These are phyloP conservation scores for Kalaharituber pfeilii DNA, from an alignment of 2,329 filamentous ascomycete species.

Conservation along the genomic window DNA sequence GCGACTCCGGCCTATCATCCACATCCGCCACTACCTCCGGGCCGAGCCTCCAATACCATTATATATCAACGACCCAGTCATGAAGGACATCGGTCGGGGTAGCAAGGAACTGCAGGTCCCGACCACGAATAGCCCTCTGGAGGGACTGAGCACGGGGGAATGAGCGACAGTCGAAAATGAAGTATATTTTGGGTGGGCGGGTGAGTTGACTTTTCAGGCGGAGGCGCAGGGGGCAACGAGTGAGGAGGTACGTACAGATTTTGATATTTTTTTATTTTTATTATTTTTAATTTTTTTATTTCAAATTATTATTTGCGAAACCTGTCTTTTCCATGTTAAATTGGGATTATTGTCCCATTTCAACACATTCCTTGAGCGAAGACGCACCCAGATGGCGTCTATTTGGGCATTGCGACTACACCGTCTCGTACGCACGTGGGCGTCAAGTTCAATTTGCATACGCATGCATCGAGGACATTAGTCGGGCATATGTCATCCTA, in stretches of 20 bases:
- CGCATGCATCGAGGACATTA: no score
- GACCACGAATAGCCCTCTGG: slow-evolving; percentile 67
- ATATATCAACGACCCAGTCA: slow-evolving; percentile 67
- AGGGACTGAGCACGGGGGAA: slow-evolving; percentile 52
- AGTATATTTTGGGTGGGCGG: slow-evolving; percentile 87
- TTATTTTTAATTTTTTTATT: no score
- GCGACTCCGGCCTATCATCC: not conserved
- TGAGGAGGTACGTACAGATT: not conserved
- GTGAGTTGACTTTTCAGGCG: slow-evolving; percentile 41
- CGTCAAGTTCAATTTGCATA: no score
- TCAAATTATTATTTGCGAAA: no score
- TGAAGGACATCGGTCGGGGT: slow-evolving; percentile 82
- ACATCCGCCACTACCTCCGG: not conserved
- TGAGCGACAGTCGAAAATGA: slow-evolving; percentile 48
- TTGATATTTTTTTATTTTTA: not conserved
- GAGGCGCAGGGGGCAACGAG: not conserved
- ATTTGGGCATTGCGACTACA: no score
- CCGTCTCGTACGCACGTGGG: no score
- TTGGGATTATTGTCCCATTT: no score
- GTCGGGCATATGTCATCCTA: no score
- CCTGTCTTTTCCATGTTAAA: no score
- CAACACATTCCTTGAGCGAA: no score
- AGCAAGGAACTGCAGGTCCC: slow-evolving; percentile 96
- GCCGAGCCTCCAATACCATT: slow-evolving; percentile 68
- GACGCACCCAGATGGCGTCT: no score